Evolutionary conservation across 2,329 filamentous ascomycete genomes (phyloP).

Genomic region (Cryoendolithus antarcticus): DNA sequence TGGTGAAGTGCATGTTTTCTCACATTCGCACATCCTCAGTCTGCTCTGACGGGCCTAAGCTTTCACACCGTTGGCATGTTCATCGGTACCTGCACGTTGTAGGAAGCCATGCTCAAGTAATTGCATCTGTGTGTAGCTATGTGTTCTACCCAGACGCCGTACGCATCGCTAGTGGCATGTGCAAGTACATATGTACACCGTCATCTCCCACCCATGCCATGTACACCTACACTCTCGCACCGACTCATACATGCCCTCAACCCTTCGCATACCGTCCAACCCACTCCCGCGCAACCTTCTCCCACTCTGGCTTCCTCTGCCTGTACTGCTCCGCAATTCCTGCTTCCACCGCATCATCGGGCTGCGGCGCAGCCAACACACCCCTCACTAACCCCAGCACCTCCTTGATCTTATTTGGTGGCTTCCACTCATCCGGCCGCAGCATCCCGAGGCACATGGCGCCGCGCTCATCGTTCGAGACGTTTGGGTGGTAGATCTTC

Average conservation of each 20-base stretch:
- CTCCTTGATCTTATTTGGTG: constrained; percentile 59
- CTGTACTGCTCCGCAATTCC: constrained; percentile 77
- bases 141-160: too few relatives aligned
- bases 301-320: constrained; percentile 54
- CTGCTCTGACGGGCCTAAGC: too few relatives aligned
- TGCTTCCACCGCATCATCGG: constrained; percentile 79
- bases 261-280: constrained; percentile 56
- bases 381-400: constrained; percentile 67
- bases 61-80: too few relatives aligned
- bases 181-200: too few relatives aligned
- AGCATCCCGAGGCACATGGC: constrained; percentile 78
- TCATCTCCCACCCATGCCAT: neutral
- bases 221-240: neutral
- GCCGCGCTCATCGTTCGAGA: constrained; percentile 75
- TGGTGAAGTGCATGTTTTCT: too few relatives aligned
- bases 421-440: constrained; percentile 85
- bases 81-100: too few relatives aligned
- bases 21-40: too few relatives aligned
- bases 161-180: too few relatives aligned
- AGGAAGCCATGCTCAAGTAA: too few relatives aligned
- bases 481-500: constrained; percentile 91
- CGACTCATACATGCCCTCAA: neutral
- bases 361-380: constrained; percentile 68
- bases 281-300: constrained; percentile 63
- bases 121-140: too few relatives aligned